Percentiles rank a stretch among this genome's conserved stretches.
These are phyloP conservation scores for Metarhizium humberi DNA, from an alignment of 2,329 filamentous ascomycete species.

Conservation along the genomic window DNA sequence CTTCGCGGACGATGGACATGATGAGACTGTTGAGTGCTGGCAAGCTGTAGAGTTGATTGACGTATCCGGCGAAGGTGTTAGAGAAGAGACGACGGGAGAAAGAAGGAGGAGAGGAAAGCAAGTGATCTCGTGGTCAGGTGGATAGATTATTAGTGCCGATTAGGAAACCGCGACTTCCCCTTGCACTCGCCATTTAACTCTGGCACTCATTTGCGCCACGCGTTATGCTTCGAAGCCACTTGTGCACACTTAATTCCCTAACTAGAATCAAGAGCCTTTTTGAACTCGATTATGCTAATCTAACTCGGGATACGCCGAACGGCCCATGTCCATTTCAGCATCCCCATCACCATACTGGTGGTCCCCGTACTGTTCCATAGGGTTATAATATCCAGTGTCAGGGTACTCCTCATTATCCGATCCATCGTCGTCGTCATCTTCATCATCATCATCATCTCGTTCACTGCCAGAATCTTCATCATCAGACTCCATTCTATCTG, in stretches of 20 bases:
- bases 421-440: constrained; percentile 18
- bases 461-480: constrained; percentile 16
- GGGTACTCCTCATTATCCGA: constrained; percentile 16
- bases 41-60: background rate
- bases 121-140: background rate
- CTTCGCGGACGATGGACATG: background rate
- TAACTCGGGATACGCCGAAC: constrained; percentile 9
- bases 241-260: no score
- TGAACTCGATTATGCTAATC: constrained; percentile 4
- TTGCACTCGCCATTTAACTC: background rate
- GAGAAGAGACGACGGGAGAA: background rate
- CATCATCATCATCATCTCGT: constrained; percentile 8
- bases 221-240: background rate
- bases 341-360: constrained; percentile 7
- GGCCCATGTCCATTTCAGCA: constrained; percentile 6
- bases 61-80: background rate
- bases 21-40: background rate
- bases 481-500: constrained; percentile 3
- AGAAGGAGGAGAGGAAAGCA: background rate
- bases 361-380: background rate
- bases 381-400: constrained; percentile 14
- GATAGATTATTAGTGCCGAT: background rate
- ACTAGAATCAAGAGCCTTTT: background rate
- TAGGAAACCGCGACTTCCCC: background rate
- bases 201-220: background rate